Conservation (phyloP, 2,329 filamentous ascomycete species). For the Monosporascus ibericus region DNA sequence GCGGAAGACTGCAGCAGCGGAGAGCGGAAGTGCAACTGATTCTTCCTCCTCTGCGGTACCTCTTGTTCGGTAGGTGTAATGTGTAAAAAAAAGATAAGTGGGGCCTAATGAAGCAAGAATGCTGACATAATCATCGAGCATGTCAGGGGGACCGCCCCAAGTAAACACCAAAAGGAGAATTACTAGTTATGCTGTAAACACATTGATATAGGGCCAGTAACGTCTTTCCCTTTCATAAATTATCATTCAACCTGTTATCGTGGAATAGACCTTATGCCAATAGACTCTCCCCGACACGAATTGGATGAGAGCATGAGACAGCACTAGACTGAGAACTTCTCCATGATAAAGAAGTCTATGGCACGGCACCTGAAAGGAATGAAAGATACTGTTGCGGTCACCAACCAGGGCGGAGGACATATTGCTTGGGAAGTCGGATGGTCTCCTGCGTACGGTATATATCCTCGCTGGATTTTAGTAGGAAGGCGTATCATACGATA, state of each 20-base stretch:
- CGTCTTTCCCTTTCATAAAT: not conserved
- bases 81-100: no score
- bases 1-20: no score
- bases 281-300: conserved; percentile 15
- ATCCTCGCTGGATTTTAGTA: not conserved
- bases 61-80: no score
- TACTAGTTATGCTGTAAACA: no score
- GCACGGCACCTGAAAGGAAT: not conserved
- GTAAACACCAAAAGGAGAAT: no score
- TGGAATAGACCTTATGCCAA: conserved; percentile 5
- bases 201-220: no score
- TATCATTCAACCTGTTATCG: conserved; percentile 16
- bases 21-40: no score
- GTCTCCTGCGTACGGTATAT: no score
- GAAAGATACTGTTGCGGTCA: not conserved
- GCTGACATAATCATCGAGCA: no score
- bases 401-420: not conserved
- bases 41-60: no score
- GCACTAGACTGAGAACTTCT: not conserved
- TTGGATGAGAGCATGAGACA: conserved; percentile 3
- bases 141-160: no score
- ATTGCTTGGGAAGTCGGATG: not conserved
- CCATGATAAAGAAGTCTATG: not conserved
- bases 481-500: not conserved
- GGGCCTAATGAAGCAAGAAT: no score